Percentiles rank a stretch among this genome's conserved stretches.
Conservation (phyloP, 768 basidiomycete genomes). For the Xerocomus potaroensis region DNA sequence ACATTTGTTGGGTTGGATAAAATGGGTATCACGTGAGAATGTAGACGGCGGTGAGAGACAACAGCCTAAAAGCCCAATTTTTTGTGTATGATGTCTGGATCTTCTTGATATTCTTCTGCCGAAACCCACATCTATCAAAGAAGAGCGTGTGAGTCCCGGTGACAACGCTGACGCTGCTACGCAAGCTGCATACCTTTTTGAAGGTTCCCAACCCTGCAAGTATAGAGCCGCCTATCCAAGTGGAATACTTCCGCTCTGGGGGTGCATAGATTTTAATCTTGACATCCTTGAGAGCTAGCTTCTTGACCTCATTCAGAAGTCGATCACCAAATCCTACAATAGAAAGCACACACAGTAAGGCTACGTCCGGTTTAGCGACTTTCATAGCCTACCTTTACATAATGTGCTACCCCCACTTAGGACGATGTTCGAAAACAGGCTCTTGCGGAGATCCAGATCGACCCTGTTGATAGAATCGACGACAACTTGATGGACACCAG, state of each 20-base stretch:
- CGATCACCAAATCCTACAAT: conserved; percentile 88
- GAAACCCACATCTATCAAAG: conserved; percentile 93
- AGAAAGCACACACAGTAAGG: conserved; percentile 15
- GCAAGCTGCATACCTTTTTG: conserved; percentile 68
- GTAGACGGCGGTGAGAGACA: conserved; percentile 9
- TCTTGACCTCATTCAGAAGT: conserved; percentile 94
- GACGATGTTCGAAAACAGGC: conserved; percentile 93
- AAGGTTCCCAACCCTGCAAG: conserved; percentile 94
- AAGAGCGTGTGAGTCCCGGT: conserved; percentile 8
- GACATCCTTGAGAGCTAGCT: conserved; percentile 89
- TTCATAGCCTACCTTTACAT: conserved; percentile 66
- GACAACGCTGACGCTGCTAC: neutral
- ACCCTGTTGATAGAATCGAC: conserved; percentile 98
- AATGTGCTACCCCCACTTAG: conserved; percentile 95
- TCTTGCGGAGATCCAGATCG: conserved; percentile 94
- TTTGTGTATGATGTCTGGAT: conserved; percentile 97
- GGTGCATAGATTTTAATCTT: conserved; percentile 99
- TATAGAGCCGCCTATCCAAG: conserved; percentile 97
- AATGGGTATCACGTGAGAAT: conserved; percentile 30
- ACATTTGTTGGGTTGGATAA: conserved; percentile 27
- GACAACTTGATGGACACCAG: conserved; percentile 96
- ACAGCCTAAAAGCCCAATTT: conserved; percentile 71
- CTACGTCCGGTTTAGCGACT: conserved; percentile 3
- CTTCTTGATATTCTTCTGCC: conserved; percentile 98
- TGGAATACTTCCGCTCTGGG: conserved; percentile 98